Conservation (phyloP, 1,139 yeast species). For the Suhomyces bokatorum region DNA sequence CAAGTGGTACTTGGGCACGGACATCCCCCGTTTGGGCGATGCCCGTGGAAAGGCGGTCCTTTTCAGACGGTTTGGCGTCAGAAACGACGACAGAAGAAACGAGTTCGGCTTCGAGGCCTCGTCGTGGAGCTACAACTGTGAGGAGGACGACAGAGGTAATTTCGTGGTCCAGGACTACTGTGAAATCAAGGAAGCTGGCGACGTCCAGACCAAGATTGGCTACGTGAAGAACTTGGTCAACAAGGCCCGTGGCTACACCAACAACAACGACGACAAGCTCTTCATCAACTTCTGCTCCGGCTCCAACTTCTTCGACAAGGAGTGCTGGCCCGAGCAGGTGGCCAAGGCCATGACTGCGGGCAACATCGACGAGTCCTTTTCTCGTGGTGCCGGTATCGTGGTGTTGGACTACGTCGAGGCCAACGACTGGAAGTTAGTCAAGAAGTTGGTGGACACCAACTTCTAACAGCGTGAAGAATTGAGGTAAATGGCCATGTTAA, state of each 20-base stretch:
- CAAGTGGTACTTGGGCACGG: constrained; percentile 61
- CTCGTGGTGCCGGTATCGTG: constrained; percentile 57
- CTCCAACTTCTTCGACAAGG: constrained; percentile 67
- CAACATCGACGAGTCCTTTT: constrained; percentile 51
- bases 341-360: constrained; percentile 53
- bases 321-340: constrained; percentile 74
- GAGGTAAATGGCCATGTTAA: no score
- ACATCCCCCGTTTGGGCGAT: constrained; percentile 60
- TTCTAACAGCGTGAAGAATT: constrained; percentile 23
- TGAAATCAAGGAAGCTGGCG: constrained; percentile 56
- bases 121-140: constrained; percentile 67
- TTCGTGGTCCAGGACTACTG: constrained; percentile 76
- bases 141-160: constrained; percentile 62
- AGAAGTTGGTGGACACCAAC: constrained; percentile 55
- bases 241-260: constrained; percentile 52
- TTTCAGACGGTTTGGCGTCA: constrained; percentile 70
- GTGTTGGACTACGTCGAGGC: constrained; percentile 70
- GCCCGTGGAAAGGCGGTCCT: constrained; percentile 66
- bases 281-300: constrained; percentile 76
- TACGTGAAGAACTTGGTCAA: constrained; percentile 59
- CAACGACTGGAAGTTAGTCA: constrained; percentile 60
- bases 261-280: constrained; percentile 52
- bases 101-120: constrained; percentile 69
- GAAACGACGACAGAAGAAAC: constrained; percentile 41
- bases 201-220: constrained; percentile 56